Percentiles rank a stretch among this genome's conserved stretches.
phyloP scores from a whole-genome alignment of 805 yeast species.

The Priceomyces fermenticarens region DNA sequence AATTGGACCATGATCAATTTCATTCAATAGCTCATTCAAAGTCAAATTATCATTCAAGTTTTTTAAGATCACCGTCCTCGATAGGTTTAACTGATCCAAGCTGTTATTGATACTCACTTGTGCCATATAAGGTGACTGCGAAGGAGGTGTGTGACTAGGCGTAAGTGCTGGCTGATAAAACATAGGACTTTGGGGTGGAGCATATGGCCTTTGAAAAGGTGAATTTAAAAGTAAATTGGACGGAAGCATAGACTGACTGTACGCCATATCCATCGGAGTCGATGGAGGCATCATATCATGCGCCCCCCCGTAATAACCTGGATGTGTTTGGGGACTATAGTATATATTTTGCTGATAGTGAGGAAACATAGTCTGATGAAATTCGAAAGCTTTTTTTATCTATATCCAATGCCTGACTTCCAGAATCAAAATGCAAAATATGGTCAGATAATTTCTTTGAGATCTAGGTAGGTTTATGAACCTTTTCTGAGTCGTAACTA shows the following conservation, averaged over 20 bases:
- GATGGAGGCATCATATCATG: slow-evolving; percentile 7
- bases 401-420: too few relatives aligned
- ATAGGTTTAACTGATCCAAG: slow-evolving; percentile 33
- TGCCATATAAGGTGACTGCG: slow-evolving; percentile 12
- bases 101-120: slow-evolving; percentile 13
- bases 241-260: slow-evolving; percentile 62
- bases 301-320: neutral
- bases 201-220: slow-evolving; percentile 39
- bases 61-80: slow-evolving; percentile 34
- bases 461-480: too few relatives aligned
- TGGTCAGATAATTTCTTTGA: too few relatives aligned
- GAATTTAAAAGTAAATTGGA: slow-evolving; percentile 58
- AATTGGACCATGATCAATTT: slow-evolving; percentile 57
- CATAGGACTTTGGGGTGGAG: slow-evolving; percentile 9
- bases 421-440: too few relatives aligned
- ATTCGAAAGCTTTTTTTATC: too few relatives aligned
- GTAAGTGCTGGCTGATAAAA: slow-evolving; percentile 10
- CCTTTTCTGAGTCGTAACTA: too few relatives aligned
- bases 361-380: slow-evolving; percentile 1
- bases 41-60: slow-evolving; percentile 24
- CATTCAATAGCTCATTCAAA: slow-evolving; percentile 37
- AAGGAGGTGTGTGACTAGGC: slow-evolving; percentile 6
- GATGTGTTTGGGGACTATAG: slow-evolving; percentile 2
- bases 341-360: slow-evolving; percentile 5
- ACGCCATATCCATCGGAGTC: slow-evolving; percentile 58